A percentile compares a stretch with the other conserved stretches of the same genome.
Conservation (phyloP, 2,329 filamentous ascomycete genomes). For the Aspergillus tubingensis region DNA sequence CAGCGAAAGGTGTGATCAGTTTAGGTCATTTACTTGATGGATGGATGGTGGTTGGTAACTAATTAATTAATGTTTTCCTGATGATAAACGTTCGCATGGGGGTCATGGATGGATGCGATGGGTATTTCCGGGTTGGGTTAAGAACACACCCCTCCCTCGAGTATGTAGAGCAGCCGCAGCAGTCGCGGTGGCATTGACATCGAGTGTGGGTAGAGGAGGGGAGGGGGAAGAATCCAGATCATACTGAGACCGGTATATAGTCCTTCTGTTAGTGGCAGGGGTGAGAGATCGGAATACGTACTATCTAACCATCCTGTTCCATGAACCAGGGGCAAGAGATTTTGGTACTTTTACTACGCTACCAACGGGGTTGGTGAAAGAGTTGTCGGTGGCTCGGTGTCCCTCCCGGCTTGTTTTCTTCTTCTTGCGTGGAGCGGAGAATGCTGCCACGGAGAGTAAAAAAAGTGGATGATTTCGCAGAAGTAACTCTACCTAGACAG, state of each 20-base stretch:
- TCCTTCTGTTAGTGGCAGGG: neutral
- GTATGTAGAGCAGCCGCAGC: neutral
- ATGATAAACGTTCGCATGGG: neutral
- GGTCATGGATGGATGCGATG: neutral
- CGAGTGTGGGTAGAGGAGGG: neutral
- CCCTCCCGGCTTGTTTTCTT: neutral
- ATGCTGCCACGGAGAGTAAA: neutral
- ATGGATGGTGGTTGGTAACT: neutral
- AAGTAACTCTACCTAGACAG: neutral
- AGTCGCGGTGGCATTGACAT: neutral
- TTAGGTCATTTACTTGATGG: neutral
- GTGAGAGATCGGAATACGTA: neutral
- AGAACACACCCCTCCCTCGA: neutral
- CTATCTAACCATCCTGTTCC: too few relatives aligned
- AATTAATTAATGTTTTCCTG: neutral
- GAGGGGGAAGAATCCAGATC: neutral
- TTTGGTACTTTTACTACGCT: neutral
- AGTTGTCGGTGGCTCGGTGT: too few relatives aligned
- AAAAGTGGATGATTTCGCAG: too few relatives aligned
- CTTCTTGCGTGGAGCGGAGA: neutral
- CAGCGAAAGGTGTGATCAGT: neutral
- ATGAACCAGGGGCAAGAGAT: neutral
- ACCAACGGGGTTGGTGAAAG: neutral
- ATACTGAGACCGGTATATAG: neutral
- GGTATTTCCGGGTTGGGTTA: neutral